Conservation (phyloP, 371 early-diverging fungal species). For the Lichtheimia hyalospora region DNA sequence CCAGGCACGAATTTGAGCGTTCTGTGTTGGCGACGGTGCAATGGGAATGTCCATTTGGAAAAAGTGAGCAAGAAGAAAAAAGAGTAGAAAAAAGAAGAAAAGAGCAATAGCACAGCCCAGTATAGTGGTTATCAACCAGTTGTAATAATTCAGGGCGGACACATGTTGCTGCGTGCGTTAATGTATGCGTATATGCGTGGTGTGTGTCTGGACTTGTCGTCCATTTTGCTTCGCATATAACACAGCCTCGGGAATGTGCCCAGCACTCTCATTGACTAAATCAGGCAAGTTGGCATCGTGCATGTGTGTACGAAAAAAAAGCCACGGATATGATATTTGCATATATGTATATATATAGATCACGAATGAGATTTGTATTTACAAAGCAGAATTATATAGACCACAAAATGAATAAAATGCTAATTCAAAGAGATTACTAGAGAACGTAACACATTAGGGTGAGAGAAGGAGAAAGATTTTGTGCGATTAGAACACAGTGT, state of each 20-base stretch:
- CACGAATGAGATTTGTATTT: too few species aligned
- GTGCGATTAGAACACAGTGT: too few species aligned
- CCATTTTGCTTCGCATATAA: neutral
- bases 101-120: neutral
- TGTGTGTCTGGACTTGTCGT: neutral
- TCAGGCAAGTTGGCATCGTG: slow-evolving; percentile 1
- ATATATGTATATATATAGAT: too few species aligned
- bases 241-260: slow-evolving; percentile 1
- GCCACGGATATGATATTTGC: too few species aligned
- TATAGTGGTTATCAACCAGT: neutral
- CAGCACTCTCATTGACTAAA: neutral
- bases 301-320: neutral
- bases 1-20: slow-evolving; percentile 32
- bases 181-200: neutral
- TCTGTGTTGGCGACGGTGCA: slow-evolving; percentile 28
- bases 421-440: too few species aligned
- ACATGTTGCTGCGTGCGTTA: neutral
- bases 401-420: too few species aligned
- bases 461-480: too few species aligned
- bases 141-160: neutral
- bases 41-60: slow-evolving; percentile 19
- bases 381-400: too few species aligned
- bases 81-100: neutral
- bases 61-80: neutral
- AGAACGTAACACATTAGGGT: too few species aligned